Percentiles rank a stretch among this genome's conserved stretches.
Evolutionary conservation across 352 stramenopile genomes (phyloP).

Genomic region (Peronospora destructor): DNA sequence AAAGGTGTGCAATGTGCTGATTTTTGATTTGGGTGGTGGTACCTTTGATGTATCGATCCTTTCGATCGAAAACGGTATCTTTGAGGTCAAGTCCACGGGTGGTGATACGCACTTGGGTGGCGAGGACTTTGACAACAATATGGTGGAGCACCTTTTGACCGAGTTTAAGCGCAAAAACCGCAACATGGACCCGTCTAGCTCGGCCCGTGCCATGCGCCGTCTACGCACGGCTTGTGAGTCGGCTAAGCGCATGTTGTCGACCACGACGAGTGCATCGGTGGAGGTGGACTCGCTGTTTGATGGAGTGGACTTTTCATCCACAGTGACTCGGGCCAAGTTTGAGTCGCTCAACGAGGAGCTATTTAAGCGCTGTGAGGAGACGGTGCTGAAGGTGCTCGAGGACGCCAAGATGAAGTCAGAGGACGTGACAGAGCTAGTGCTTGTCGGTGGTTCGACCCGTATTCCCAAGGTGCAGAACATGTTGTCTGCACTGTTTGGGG

Average conservation of each 20-base stretch:
- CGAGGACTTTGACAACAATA: slow-evolving; percentile 93
- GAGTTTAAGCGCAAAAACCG: slow-evolving; percentile 93
- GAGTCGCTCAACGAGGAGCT: slow-evolving; percentile 83
- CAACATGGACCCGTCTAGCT: slow-evolving; percentile 84
- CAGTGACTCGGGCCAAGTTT: slow-evolving; percentile 90
- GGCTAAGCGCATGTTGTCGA: slow-evolving; percentile 95
- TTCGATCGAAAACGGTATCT: slow-evolving; percentile 95
- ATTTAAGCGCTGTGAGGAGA: slow-evolving; percentile 83
- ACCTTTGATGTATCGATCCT: slow-evolving; percentile 94
- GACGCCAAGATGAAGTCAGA: slow-evolving; percentile 65
- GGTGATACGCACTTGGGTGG: slow-evolving; percentile 93
- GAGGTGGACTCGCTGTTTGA: slow-evolving; percentile 94
- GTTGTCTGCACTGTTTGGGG: slow-evolving; percentile 45
- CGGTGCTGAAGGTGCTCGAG: slow-evolving; percentile 59
- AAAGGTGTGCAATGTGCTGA: slow-evolving; percentile 91
- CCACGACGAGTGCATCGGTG: slow-evolving; percentile 88
- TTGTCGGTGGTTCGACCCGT: slow-evolving; percentile 52
- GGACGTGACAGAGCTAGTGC: slow-evolving; percentile 52
- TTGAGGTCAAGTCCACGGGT: slow-evolving; percentile 94
- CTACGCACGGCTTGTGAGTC: slow-evolving; percentile 95
- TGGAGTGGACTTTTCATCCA: slow-evolving; percentile 92
- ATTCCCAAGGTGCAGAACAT: slow-evolving; percentile 63
- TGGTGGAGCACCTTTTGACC: slow-evolving; percentile 91
- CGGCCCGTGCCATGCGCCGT: slow-evolving; percentile 90
- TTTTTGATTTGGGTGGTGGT: slow-evolving; percentile 94